Base-by-base conservation (phyloP, 225 moss, liverwort and hornwort genomes). In the Pleurozium schreberi region DNA sequence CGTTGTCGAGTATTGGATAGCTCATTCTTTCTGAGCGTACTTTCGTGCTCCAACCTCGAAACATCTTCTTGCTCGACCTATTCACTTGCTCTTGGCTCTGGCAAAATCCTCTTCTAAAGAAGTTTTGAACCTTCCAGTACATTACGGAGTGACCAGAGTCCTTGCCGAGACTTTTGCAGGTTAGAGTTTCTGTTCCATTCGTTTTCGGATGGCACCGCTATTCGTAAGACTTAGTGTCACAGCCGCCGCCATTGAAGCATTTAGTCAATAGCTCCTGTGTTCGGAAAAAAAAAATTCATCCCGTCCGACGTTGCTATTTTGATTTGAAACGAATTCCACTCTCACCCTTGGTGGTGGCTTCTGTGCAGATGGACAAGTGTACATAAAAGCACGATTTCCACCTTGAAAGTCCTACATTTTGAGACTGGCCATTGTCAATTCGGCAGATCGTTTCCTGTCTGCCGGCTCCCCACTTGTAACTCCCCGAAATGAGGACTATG, bases 401-500 rank as follows among this genome's bases (percentile, higher is more conserved):
- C 76, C 70, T 71, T 40, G 85, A 88, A 73, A 81, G 87, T 77
- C 77, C 55, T 64, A 84, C 81, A 88, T 77, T 76, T 88, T 86
- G 70, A 89, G 50, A 87, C 80, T 42, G 83, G 70, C 87, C 79
- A 64, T 73, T 22, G 80, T 65, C 22, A 61, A 59, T 83, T 57
- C 67, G 85, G 65, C 87, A 82, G 90, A 52, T 65, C 53, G 42
- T 71, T 63, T 55, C 36, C 77, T 82, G 73, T 31, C 38, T 49
- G 50, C 82, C 76, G 63, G 50, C 76, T 63, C 75, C 50, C n/a
- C 62, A 38, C 50, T 45, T 43, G 30, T 14, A 49, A 33, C 83
- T 12, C 28, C n/a, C 52, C 68, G 62, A 75, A 79, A 92, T 90
- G 92, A 91, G 89, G 77, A 82, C 90, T 45, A 92, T 90, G 91